These are phyloP conservation scores for Chytriomyces hyalinus DNA, from an alignment of 192 early-diverging fungal species.

Conservation along the genomic window DNA sequence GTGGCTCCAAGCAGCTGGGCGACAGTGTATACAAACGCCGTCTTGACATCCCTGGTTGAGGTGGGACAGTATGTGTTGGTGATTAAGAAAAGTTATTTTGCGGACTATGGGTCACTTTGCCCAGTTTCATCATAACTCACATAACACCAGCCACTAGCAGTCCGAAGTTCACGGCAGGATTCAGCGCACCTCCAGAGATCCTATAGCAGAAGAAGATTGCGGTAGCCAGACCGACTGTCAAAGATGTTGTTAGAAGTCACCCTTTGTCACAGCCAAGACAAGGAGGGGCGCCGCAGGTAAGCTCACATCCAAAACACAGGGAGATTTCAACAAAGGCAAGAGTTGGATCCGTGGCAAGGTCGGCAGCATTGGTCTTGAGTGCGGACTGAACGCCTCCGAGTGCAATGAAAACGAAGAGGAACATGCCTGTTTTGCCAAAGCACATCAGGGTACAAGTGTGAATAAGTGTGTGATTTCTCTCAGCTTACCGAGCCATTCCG, in stretches of 20 bases:
- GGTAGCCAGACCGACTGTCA: conserved; percentile 44
- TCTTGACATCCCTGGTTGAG: conserved; percentile 11
- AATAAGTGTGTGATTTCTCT: no score
- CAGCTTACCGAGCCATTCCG: conserved; percentile 9
- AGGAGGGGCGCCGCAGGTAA: neutral
- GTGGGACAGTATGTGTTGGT: conserved; percentile 16
- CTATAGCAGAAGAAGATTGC: conserved; percentile 53
- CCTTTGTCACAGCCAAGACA: no score
- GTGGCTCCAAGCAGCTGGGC: conserved; percentile 63
- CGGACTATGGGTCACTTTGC: neutral
- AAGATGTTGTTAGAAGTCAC: neutral
- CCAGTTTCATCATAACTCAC: conserved; percentile 16
- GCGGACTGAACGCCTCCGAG: conserved; percentile 36
- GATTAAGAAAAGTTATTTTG: neutral
- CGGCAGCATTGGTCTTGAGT: conserved; percentile 19
- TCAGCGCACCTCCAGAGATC: conserved; percentile 67
- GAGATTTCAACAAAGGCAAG: conserved; percentile 35
- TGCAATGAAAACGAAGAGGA: conserved; percentile 42
- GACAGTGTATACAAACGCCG: conserved; percentile 53
- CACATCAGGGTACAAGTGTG: no score
- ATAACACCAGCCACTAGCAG: conserved; percentile 61
- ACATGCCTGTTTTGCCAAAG: conserved; percentile 23
- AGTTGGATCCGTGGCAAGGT: conserved; percentile 8
- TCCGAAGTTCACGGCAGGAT: conserved; percentile 65
- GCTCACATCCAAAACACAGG: conserved; percentile 46